A percentile compares a stretch with the other conserved stretches of the same genome.
Evolutionary conservation across 305 asterid species (phyloP).

Genomic region (Fraxinus floribunda): DNA sequence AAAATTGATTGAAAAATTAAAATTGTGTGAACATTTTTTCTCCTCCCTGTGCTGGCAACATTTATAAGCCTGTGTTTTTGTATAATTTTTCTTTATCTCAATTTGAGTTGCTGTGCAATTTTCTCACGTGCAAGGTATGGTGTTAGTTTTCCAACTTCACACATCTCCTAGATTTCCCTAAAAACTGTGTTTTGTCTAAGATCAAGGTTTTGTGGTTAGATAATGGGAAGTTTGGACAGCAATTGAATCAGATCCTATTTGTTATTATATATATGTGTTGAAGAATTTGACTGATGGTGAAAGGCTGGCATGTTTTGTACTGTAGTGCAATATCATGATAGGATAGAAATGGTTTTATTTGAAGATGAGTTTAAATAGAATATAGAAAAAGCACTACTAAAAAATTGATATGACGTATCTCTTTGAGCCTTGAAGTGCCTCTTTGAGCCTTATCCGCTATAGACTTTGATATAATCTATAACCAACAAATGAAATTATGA

Average conservation of each 20-base stretch:
- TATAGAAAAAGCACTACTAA: background rate
- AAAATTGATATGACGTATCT: background rate
- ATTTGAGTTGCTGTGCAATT: background rate
- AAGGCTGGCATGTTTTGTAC: background rate
- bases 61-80: background rate
- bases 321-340: background rate
- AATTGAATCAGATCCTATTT: background rate
- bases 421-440: background rate
- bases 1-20: background rate
- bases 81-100: background rate
- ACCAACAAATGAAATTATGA: background rate
- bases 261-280: background rate
- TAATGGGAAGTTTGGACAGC: background rate
- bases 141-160: background rate
- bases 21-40: background rate
- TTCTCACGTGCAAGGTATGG: background rate
- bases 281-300: background rate
- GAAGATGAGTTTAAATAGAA: background rate
- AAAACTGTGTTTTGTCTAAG: background rate
- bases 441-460: background rate
- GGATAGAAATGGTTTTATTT: background rate
- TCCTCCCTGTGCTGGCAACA: background rate
- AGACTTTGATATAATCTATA: background rate
- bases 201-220: background rate
- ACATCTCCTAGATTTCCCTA: background rate